phyloP scores from a whole-genome alignment of 768 basidiomycete genomes.

The Pisolithus albus region DNA sequence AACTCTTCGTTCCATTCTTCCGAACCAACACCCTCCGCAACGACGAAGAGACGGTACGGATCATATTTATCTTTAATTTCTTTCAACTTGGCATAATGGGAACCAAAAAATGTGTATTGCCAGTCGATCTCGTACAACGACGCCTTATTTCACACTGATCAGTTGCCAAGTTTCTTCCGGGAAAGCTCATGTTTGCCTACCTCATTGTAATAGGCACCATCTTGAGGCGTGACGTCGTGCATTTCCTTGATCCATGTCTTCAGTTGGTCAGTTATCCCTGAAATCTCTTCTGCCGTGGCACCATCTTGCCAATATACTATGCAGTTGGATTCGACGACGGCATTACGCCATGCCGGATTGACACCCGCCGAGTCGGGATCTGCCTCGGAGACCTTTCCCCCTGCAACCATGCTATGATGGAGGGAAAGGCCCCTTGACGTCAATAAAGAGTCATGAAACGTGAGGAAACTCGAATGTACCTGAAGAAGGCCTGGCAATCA shows the following conservation, averaged over 20 bases:
- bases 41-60: conserved; percentile 38
- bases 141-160: conserved; percentile 28
- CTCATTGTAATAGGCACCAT: conserved; percentile 45
- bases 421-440: background rate
- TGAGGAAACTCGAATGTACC: conserved; percentile 8
- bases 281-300: too few species aligned
- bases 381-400: conserved; percentile 33
- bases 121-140: conserved; percentile 37
- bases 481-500: background rate
- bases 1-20: conserved; percentile 39
- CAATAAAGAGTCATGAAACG: background rate
- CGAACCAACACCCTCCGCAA: conserved; percentile 42
- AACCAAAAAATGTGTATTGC: conserved; percentile 40
- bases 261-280: conserved; percentile 4
- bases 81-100: conserved; percentile 34
- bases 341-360: conserved; percentile 41
- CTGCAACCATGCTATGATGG: conserved; percentile 33
- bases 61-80: conserved; percentile 42
- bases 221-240: conserved; percentile 24
- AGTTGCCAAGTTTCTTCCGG: background rate
- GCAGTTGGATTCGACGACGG: conserved; percentile 25
- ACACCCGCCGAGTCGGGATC: conserved; percentile 34
- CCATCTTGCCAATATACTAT: conserved; percentile 17
- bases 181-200: conserved; percentile 15
- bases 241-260: conserved; percentile 7